Conservation (phyloP, 2,329 filamentous ascomycete genomes). For the Cytospora paraplurivora region DNA sequence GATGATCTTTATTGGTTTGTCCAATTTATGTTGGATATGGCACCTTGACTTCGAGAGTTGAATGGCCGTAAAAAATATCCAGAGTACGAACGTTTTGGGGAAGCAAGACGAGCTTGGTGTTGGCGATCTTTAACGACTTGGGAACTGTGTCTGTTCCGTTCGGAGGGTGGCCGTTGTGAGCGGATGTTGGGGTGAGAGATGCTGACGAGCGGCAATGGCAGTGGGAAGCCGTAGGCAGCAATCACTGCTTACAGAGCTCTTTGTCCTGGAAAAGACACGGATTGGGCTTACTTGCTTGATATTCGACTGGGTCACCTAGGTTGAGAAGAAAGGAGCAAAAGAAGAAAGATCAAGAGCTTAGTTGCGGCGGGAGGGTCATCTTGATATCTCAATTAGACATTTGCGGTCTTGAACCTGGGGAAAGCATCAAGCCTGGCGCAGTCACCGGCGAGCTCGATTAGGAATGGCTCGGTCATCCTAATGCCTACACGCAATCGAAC, state of each 20-base stretch:
- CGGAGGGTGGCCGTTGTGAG: neutral
- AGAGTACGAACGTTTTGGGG: neutral
- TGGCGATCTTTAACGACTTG: neutral
- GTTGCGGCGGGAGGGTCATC: constrained; percentile 26
- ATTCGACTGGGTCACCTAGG: constrained; percentile 1
- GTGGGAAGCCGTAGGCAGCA: constrained; percentile 20
- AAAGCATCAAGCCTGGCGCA: constrained; percentile 21
- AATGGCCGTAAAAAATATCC: neutral
- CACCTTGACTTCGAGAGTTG: neutral
- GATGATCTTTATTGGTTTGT: neutral
- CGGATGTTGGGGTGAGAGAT: neutral
- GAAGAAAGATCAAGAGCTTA: constrained; percentile 1
- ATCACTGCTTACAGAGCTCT: constrained; percentile 24
- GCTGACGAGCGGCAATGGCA: constrained; percentile 20
- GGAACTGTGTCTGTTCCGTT: constrained; percentile 1
- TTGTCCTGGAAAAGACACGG: constrained; percentile 14
- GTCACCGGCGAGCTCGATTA: constrained; percentile 26
- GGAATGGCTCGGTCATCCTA: constrained; percentile 21
- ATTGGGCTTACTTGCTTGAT: neutral
- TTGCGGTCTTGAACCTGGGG: constrained; percentile 28
- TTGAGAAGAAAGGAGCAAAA: constrained; percentile 10
- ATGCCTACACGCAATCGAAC: constrained; percentile 1
- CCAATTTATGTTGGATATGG: neutral
- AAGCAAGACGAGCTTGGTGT: neutral
- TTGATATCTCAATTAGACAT: constrained; percentile 23